phyloP scores from a whole-genome alignment of 148 eudicot species.

The Arbutus unedo region DNA sequence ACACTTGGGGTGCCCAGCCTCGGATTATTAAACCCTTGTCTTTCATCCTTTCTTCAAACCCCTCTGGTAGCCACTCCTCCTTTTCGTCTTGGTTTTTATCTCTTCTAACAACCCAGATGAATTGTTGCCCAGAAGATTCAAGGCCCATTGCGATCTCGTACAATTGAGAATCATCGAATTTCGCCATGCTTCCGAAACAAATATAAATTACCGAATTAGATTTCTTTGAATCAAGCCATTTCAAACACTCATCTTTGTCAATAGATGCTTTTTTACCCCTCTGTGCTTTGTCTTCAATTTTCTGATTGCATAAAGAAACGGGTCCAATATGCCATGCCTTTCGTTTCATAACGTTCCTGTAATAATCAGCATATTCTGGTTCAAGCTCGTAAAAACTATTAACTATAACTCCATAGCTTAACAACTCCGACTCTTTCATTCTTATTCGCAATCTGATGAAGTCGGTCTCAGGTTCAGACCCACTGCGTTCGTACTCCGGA shows the following conservation, averaged over 20 bases:
- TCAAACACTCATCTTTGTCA: conserved; percentile 41
- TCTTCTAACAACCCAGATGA: conserved; percentile 56
- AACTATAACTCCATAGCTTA: conserved; percentile 44
- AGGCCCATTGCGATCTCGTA: conserved; percentile 49
- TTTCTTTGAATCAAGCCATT: conserved; percentile 57
- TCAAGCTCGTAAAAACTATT: conserved; percentile 73
- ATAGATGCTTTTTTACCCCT: conserved; percentile 40
- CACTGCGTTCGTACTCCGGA: background rate
- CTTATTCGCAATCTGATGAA: background rate
- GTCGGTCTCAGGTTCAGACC: background rate
- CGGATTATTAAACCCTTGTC: conserved; percentile 27
- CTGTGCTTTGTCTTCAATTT: conserved; percentile 26
- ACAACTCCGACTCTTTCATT: conserved; percentile 26
- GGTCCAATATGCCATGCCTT: conserved; percentile 65
- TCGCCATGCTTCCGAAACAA: conserved; percentile 44
- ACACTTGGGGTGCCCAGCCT: conserved; percentile 41
- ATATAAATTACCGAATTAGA: conserved; percentile 52
- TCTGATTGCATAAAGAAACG: conserved; percentile 34
- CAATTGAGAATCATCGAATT: conserved; percentile 22
- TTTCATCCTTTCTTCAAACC: conserved; percentile 25
- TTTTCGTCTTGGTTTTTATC: background rate
- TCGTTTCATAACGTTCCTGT: conserved; percentile 35
- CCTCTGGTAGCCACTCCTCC: conserved; percentile 35
- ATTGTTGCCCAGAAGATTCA: conserved; percentile 45
- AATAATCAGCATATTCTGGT: conserved; percentile 47